Evolutionary conservation across 2,329 filamentous ascomycete genomes (phyloP), one percentile per base, ranked within the genome.

Genomic region (Colletotrichum graminicola): DNA sequence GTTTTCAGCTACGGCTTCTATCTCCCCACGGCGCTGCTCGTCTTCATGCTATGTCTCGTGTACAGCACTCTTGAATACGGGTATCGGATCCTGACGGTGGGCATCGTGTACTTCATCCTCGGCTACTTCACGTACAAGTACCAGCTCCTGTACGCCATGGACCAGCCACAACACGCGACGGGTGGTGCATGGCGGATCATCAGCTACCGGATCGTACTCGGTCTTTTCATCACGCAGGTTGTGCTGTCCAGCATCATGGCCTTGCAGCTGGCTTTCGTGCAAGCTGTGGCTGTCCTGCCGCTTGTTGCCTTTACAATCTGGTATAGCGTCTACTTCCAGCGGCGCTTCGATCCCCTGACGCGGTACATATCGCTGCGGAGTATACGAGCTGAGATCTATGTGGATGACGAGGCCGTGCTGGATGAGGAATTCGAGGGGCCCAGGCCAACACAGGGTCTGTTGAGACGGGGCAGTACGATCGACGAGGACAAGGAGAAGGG

Each of bases 111-210:
- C 81, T 97, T 97, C 76, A 79, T 89, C 26, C 88, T 97, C 18
- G 94, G 94, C 26, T 93, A 94, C 79, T 95, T 95, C 78, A 93
- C 94, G 41, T 97, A 97, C 88, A 98, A 98, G 80, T 99, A 99
- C 82, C 97, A 99, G 84, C 86, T 99, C 5, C 87, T 99, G 5
- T 99, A 99, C 80, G 94, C 96, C 41, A 99, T 99, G 96, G 95
- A 98, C 77, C 95, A 98, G 79, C 93, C 94, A 21, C 94, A 97
- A 78, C 94, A 97, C 79, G 94, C 94, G 21, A 98, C 95, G 0
- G 97, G 97, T 26, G 91, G 92, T 73, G 94, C 95, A 5, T 99
- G 96, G 96, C 92, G 93, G 60, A 97, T 99, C 88, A 97, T 99
- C 73, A 97, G 94, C 82, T 94, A 96, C 78, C 93, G 96, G 45